Base-by-base conservation (phyloP, 1,284 basidiomycete genomes). In the Irpex sp. region DNA sequence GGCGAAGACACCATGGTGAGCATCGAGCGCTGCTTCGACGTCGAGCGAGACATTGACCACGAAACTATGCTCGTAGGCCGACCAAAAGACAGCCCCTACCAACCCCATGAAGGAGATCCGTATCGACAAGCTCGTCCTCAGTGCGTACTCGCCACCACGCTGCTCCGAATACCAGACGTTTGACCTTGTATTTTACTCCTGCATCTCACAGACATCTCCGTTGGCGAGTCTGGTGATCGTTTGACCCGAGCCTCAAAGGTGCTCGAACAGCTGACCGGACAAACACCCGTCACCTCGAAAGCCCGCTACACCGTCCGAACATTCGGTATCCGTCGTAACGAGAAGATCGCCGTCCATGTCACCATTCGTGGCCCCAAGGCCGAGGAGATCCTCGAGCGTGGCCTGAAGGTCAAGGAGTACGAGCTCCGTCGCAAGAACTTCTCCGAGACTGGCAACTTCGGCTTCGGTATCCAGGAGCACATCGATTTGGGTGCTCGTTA, bases 371-470 rank as follows among this genome's bases (percentile, higher is more conserved):
- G 97, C 58, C 97, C 97, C 74, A 99, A 99, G 83, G 97, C 97
- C 60, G 97, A 99, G 87, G 97, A 99, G 81, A 98, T 97, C 78
- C 86, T 99, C 73, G 97, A 99, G 86, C 95, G 97, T 75, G 97
- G 95, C 60, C 86, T 99, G 77, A 99, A 98, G 83, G 97, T 99
- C 75, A 99, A 99, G 89, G 97, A 99, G 83, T 99, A 99, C 87
- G 97, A 99, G 84, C 83, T 99, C 78, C 82, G 85, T 69, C 84
- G 87, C 74, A 87, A 88, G 78, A 98, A 98, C 90, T 98, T 98
- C 84, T 96, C 94, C 72, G 92, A 94, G 79, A 97, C 94, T 66
- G 95, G 95, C 68, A 97, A 98, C 91, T 98, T 98, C 78, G 95
- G 95, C 71, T 98, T 97, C 80, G 95, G 95, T 79, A 94, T 97